Percentiles rank a stretch among this genome's conserved stretches.
Evolutionary conservation across 2,329 filamentous ascomycete genomes (phyloP).

Genomic region (Claviceps maximensis): DNA sequence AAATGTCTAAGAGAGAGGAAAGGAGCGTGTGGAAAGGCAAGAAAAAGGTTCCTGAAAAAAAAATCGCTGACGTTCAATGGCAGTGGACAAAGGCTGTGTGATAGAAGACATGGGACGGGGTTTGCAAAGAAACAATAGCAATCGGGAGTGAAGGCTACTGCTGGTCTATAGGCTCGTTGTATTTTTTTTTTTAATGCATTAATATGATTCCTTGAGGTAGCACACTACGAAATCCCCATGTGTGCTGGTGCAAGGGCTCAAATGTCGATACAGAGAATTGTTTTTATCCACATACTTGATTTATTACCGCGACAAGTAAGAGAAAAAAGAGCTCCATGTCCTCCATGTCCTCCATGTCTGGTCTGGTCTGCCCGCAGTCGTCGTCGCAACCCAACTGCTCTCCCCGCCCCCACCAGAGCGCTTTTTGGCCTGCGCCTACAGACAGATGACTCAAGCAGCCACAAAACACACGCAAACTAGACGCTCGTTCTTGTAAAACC

Average conservation of each 20-base stretch:
- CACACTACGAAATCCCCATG: neutral
- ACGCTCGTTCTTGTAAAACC: constrained; percentile 3
- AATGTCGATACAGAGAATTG: neutral
- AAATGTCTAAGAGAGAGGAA: neutral
- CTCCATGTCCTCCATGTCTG: too few relatives aligned
- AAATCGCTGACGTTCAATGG: neutral
- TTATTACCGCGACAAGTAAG: neutral
- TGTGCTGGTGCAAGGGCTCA: neutral
- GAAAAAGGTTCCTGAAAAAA: neutral
- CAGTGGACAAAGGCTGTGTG: neutral
- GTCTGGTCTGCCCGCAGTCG: neutral
- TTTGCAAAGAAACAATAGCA: too few relatives aligned
- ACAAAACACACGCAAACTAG: constrained; percentile 5
- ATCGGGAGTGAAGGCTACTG: neutral
- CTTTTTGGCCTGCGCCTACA: constrained; percentile 8
- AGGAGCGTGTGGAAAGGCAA: neutral
- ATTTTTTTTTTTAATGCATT: neutral
- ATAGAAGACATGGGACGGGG: neutral
- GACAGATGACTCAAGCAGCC: constrained; percentile 7
- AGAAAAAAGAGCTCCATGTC: neutral
- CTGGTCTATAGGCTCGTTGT: neutral
- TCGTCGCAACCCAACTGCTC: constrained; percentile 4
- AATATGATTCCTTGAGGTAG: neutral
- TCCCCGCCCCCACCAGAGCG: constrained; percentile 3
- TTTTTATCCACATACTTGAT: neutral